Evolutionary conservation across 2,329 filamentous ascomycete species (phyloP).

Genomic region (Hymenoscyphus albidus): DNA sequence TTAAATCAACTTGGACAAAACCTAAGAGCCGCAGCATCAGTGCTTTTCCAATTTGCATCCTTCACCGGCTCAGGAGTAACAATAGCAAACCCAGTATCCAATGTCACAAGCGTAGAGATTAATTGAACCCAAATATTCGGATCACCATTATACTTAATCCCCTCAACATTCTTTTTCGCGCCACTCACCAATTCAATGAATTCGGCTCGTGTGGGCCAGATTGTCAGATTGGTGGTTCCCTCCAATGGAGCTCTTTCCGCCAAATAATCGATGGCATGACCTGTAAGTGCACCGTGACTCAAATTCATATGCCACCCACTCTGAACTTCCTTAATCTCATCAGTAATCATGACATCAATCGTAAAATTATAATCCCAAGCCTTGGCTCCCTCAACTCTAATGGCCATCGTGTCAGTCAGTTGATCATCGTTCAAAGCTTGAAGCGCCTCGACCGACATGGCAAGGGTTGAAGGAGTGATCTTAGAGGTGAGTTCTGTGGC

Average conservation of each 20-base stretch:
- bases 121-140: neutral
- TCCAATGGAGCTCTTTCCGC: neutral
- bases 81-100: conserved; percentile 1
- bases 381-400: conserved; percentile 8
- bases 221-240: neutral
- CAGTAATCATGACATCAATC: conserved; percentile 5
- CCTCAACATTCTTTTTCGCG: neutral
- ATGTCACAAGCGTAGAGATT: neutral
- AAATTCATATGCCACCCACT: neutral
- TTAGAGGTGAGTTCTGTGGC: conserved; percentile 30
- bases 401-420: conserved; percentile 2
- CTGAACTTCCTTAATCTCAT: neutral
- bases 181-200: neutral
- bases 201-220: neutral
- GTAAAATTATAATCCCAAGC: conserved; percentile 8
- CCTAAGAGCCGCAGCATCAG: no score
- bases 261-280: neutral
- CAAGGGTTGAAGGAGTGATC: neutral
- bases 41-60: neutral
- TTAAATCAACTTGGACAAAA: no score
- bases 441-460: conserved; percentile 6
- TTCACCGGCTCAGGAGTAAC: neutral
- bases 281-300: conserved; percentile 1
- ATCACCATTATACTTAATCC: neutral
- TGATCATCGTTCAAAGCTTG: neutral